Base-by-base conservation (phyloP, 1,284 basidiomycete genomes). In the Phellopilus nigrolimitatus region DNA sequence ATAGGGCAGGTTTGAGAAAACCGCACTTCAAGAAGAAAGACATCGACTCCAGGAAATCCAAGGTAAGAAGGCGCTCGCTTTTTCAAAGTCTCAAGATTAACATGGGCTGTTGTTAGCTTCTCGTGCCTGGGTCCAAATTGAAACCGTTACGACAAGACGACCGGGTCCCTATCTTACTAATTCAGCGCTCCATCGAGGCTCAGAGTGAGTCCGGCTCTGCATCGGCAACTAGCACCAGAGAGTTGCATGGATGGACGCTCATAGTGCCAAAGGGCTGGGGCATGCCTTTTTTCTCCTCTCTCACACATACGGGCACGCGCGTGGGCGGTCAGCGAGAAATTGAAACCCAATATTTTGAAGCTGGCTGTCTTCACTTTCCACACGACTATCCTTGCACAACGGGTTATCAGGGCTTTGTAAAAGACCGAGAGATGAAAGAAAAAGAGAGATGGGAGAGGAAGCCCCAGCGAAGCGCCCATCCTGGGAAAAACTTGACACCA, bases 261-360 rank as follows among this genome's bases (percentile, higher is more conserved):
- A 71, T 95, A 22, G 66, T 95, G 27, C 93, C 94, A 1, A 73
- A 80, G 1, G 90, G 90, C 7, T 97, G 92, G 92, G 75, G 79
- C 1, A 93, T 92, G 84, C 74, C 91, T 0, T 90, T 97, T 67
- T 80, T 91, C 56, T 76, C 76, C 22, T 93, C 92, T 0, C 76
- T 97, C 37, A 74, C 78, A 6, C 82, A 83, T 66, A 91, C 91
- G 0, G 84, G 86, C 19, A 88, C 87, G 0, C 83, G 90, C 3
- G 76, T 94, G 6, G 86, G 76, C 1, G 93, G 93, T 1, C 81
- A 93, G 59, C 78, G 82, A 15, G 90, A 95, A 62, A 76, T 82
- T 17, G 74, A 76, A 57, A 82, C 81, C 2, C 88, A 92, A 60
- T 72, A 78, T 37, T 91, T 89, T 57, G 94, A 97, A 67, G 80